Evolutionary conservation across 108 stramenopile genomes (phyloP).

Genomic region (Nitzschia sp.): DNA sequence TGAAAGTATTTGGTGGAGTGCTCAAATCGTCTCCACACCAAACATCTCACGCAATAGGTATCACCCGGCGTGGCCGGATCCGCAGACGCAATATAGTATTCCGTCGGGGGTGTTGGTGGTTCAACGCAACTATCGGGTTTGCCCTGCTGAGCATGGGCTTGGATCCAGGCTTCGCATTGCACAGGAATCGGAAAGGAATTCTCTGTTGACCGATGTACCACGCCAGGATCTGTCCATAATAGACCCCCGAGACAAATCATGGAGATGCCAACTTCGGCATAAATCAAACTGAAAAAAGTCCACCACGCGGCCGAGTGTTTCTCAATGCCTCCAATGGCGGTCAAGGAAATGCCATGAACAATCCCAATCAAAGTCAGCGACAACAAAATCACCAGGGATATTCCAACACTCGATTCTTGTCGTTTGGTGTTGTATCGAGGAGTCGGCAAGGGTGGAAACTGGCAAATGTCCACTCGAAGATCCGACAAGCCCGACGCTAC

Average conservation of each 20-base stretch:
- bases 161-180: slow-evolving; percentile 13
- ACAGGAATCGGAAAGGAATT: slow-evolving; percentile 31
- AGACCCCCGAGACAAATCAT: slow-evolving; percentile 1
- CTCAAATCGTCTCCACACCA: slow-evolving; percentile 28
- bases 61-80: background rate
- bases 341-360: slow-evolving; percentile 9
- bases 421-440: background rate
- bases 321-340: background rate
- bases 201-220: slow-evolving; percentile 17
- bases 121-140: background rate
- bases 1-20: slow-evolving; percentile 18
- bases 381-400: background rate
- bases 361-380: background rate
- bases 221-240: slow-evolving; percentile 25
- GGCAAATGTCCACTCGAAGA: background rate
- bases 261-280: slow-evolving; percentile 3
- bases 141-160: background rate
- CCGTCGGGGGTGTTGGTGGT: slow-evolving; percentile 3
- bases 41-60: slow-evolving; percentile 28
- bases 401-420: background rate
- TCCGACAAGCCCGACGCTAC: background rate
- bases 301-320: background rate
- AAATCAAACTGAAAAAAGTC: slow-evolving; percentile 2
- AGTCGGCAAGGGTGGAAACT: slow-evolving; percentile 11
- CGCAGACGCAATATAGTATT: background rate